Evolutionary conservation across 106 monocot species (phyloP).

Genomic region (Gastrodia elata): DNA sequence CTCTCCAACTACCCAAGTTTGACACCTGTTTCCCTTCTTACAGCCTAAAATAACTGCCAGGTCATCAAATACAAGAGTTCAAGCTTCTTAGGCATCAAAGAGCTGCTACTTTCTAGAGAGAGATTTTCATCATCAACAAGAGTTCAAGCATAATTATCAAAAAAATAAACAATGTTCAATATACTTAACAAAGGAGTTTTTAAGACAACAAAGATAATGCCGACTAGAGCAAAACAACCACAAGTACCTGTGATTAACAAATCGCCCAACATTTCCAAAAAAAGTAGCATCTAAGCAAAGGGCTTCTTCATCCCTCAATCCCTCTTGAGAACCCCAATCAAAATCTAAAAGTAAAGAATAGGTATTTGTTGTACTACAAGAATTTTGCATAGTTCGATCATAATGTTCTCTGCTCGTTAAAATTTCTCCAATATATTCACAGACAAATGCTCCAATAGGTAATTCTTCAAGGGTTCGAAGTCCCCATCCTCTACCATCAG

Average conservation of each 20-base stretch:
- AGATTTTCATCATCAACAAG: no score
- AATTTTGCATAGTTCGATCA: conserved; percentile 49
- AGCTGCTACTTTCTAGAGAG: no score
- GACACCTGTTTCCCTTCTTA: no score
- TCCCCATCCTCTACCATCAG: conserved; percentile 83
- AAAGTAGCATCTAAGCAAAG: conserved; percentile 92
- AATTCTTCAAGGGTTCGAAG: conserved; percentile 54
- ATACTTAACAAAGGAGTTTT: not conserved
- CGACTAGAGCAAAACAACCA: not conserved
- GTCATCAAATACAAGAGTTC: no score
- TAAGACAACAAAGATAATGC: not conserved
- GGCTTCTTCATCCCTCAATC: conserved; percentile 87
- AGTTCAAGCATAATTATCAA: no score
- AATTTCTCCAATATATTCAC: conserved; percentile 89
- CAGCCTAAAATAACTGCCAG: no score
- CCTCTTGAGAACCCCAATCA: conserved; percentile 77
- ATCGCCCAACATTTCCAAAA: conserved; percentile 88
- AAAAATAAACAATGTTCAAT: not conserved
- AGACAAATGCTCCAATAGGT: conserved; percentile 78
- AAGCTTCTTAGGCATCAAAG: no score
- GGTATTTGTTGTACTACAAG: conserved; percentile 41
- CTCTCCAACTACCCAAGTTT: no score
- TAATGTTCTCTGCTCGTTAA: conserved; percentile 75
- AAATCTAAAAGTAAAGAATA: conserved; percentile 76
- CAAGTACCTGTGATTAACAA: conserved; percentile 84